These are phyloP conservation scores for Guyanaporus albipodus DNA, from an alignment of 768 basidiomycete species.

Conservation along the genomic window DNA sequence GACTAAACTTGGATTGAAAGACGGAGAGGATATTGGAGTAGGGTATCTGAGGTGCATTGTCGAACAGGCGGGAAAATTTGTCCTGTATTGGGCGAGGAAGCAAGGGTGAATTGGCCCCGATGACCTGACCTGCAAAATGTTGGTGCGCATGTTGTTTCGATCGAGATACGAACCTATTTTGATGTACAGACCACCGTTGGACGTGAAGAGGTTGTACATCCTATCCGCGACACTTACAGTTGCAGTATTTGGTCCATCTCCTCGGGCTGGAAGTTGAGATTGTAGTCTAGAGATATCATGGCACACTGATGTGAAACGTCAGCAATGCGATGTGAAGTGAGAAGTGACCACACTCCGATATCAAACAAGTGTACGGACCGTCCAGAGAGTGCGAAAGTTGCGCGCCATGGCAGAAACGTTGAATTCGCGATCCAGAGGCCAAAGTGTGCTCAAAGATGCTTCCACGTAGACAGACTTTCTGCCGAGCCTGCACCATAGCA, in stretches of 20 bases:
- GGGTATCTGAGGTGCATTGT: slow-evolving; percentile 83
- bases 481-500: slow-evolving; percentile 13
- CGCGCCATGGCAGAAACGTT: slow-evolving; percentile 47
- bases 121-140: slow-evolving; percentile 53
- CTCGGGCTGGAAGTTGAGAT: slow-evolving; percentile 76
- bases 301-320: too few relatives aligned
- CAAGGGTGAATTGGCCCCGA: slow-evolving; percentile 81
- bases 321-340: slow-evolving; percentile 4
- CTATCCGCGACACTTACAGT: slow-evolving; percentile 81
- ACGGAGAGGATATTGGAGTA: slow-evolving; percentile 65
- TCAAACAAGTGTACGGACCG: too few relatives aligned
- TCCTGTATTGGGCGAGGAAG: slow-evolving; percentile 80
- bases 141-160: background rate
- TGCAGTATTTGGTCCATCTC: slow-evolving; percentile 71
- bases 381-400: slow-evolving; percentile 47
- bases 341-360: too few relatives aligned
- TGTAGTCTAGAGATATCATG: slow-evolving; percentile 76
- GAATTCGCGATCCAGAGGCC: slow-evolving; percentile 38
- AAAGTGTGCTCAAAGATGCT: slow-evolving; percentile 30
- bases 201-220: slow-evolving; percentile 69
- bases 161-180: slow-evolving; percentile 58
- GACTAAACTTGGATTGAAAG: slow-evolving; percentile 64
- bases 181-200: slow-evolving; percentile 83
- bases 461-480: slow-evolving; percentile 25
- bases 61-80: slow-evolving; percentile 81